Evolutionary conservation across 2,329 filamentous ascomycete genomes (phyloP), one percentile per base, ranked within the genome.

Genomic region (Epichloe elymi): DNA sequence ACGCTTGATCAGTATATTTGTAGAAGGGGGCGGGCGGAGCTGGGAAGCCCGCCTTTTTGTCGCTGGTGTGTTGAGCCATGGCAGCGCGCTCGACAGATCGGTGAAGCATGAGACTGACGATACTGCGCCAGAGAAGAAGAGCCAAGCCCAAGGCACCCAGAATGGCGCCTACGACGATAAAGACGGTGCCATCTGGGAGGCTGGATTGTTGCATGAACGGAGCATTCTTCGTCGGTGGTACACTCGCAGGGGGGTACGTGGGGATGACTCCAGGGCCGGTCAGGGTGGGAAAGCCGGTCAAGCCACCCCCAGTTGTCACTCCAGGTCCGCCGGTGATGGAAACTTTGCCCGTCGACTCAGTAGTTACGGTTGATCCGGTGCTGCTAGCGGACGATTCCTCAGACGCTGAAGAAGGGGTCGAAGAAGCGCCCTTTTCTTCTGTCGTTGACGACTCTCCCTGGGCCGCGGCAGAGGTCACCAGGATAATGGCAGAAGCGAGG

Each of bases 161-260:
- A 30, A 88, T 84, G 26, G 89, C 86, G 44, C 93, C 93, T 1
- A 97, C 93, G 20, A 83, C 85, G 60, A 98, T 98, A 71, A 98
- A 98, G 53, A 98, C 85, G 4, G 91, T 96, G 50, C 93, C 93
- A 61, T 97, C 86, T 2, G 93, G 93, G 11, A 90, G 74, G 49
- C 70, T 83, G 1, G 89, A 94, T 61, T 84, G 82, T 63, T 90
- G 84, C 88, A 97, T 95, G 65, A 88, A 98, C 15, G 91, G 89
- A 5, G 93, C 93, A 61, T 85, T 80, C 39, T 79, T 75, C 3
- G 87, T 95, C 26, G 89, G 86, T 7, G 93, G 93, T 3, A 97
- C 83, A 26, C 81, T 78, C 4, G 88, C 75, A 1, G 85, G 70
- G 5, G 90, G 86, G 56, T 85, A 86, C 20, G 79, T 78, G 56